A percentile compares a stretch with the other conserved stretches of the same genome.
Evolutionary conservation across 1,139 yeast species (phyloP).

Genomic region (Debaryomycetaceae sp.): DNA sequence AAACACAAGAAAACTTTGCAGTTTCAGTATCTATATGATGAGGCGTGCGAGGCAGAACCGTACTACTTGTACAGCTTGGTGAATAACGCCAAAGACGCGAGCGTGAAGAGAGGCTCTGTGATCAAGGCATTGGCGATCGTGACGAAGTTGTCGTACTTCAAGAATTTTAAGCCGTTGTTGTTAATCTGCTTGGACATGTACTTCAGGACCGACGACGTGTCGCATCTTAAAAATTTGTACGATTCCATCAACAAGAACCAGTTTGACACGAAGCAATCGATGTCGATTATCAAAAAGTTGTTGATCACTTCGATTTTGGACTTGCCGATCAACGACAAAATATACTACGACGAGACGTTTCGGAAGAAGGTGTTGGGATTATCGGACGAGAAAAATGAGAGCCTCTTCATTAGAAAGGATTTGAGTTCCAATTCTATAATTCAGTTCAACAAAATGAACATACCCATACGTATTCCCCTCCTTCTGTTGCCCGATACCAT

Average conservation of each 20-base stretch:
- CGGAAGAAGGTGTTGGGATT: slow-evolving; percentile 35
- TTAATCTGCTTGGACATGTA: slow-evolving; percentile 51
- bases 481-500: slow-evolving; percentile 39
- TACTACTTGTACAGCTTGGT: slow-evolving; percentile 57
- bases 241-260: slow-evolving; percentile 32
- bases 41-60: slow-evolving; percentile 37
- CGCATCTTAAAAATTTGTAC: slow-evolving; percentile 26
- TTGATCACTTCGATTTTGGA: slow-evolving; percentile 45
- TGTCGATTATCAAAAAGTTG: slow-evolving; percentile 34
- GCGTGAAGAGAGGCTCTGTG: slow-evolving; percentile 50
- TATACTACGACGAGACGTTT: slow-evolving; percentile 39
- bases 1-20: slow-evolving; percentile 34
- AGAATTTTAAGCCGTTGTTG: slow-evolving; percentile 56
- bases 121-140: slow-evolving; percentile 56
- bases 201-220: slow-evolving; percentile 24
- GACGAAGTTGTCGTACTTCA: slow-evolving; percentile 50
- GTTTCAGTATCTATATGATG: slow-evolving; percentile 38
- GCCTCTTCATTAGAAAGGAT: slow-evolving; percentile 41
- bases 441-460: slow-evolving; percentile 36
- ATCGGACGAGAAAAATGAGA: slow-evolving; percentile 23
- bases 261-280: slow-evolving; percentile 22
- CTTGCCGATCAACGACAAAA: slow-evolving; percentile 44
- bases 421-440: slow-evolving; percentile 42
- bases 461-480: slow-evolving; percentile 43
- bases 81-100: slow-evolving; percentile 44